Base-by-base conservation (phyloP, 2,329 filamentous ascomycete species). In the Monosporascus sp. region DNA sequence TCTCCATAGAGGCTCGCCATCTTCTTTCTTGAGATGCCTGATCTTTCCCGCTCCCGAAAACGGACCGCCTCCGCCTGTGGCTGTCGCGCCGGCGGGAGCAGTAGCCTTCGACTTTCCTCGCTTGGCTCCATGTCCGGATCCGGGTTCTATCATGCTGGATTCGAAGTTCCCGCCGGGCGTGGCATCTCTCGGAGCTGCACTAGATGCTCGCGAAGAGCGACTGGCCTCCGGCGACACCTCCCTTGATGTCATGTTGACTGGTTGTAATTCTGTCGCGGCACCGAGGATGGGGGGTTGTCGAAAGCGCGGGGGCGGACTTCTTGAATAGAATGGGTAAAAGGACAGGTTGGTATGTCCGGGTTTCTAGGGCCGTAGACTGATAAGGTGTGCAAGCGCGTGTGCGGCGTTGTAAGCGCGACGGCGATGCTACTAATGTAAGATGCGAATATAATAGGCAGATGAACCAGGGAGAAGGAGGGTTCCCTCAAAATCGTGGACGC, bases 1-100 rank as follows among this genome's bases (percentile, higher is more conserved):
- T 63, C 90, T 80, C 90, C 90, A 95, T 4, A 95, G 78, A 48
- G 90, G 90, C 61, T 92, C 88, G 65, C 90, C 90, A 65, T 95
- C 90, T 57, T 92, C 89, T 70, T 94, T 94, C 72, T 95, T 95
- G 50, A 95, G 73, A 68, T 94, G 89, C 51, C 88, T 76, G 54
- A 95, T 90, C 74, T 94, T 95, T 60, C 81, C 81, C 50, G 82
- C 57, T 24, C 59, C 59, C 9, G 61, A 52, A 52, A 64, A 61
- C 35, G 61, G 56, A 2, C 57, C 58, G 2, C 53, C 53, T 14
- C 56, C 49, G 31, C 22, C 16, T 3, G 43, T 9, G 17, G 20
- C 43, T 26, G 43, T 17, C 5, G 57, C 53, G 9, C 55, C 55
- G 27, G 52, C 59, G 9, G 52, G 54, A 9, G 55, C 56, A 5